Percentiles rank a stretch among this genome's conserved stretches.
Evolutionary conservation across 2,329 filamentous ascomycete species (phyloP).

Genomic region (Chaetomiaceae sp.): DNA sequence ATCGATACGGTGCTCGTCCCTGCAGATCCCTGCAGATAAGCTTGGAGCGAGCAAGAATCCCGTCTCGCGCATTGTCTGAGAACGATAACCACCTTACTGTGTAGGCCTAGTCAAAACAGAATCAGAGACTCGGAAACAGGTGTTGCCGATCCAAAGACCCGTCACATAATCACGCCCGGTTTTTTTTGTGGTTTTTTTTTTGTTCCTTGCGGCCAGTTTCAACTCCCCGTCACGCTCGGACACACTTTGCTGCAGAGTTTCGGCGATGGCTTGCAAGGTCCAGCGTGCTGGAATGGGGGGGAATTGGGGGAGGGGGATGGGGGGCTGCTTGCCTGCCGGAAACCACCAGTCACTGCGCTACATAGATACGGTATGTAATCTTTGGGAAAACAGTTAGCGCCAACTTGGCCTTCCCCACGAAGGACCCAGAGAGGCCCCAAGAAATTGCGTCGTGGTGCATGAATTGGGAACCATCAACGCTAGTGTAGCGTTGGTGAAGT

Average conservation of each 20-base stretch:
- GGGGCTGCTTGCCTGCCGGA: too few species aligned
- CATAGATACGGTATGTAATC: too few species aligned
- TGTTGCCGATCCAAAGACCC: neutral
- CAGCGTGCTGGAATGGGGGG: neutral
- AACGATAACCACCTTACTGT: too few species aligned
- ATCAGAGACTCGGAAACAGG: neutral
- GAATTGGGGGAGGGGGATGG: too few species aligned
- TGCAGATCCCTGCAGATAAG: slow-evolving; percentile 8
- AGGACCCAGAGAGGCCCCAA: too few species aligned
- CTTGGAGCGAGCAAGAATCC: neutral
- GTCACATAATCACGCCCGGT: neutral
- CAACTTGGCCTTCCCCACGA: neutral
- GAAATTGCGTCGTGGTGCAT: slow-evolving; percentile 2
- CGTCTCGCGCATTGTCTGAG: neutral
- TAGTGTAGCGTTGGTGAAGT: neutral
- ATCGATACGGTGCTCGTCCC: slow-evolving; percentile 3
- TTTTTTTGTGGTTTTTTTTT: too few species aligned
- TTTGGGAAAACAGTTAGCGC: neutral
- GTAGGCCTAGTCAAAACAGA: too few species aligned
- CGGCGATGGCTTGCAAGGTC: neutral
- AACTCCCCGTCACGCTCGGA: neutral
- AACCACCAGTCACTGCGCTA: too few species aligned
- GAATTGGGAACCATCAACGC: slow-evolving; percentile 3
- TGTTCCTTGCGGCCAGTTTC: neutral
- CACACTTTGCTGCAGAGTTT: neutral